Percentiles rank a stretch among this genome's conserved stretches.
phyloP scores from a whole-genome alignment of 2,329 filamentous ascomycete genomes.

The Cercospora zeina region DNA sequence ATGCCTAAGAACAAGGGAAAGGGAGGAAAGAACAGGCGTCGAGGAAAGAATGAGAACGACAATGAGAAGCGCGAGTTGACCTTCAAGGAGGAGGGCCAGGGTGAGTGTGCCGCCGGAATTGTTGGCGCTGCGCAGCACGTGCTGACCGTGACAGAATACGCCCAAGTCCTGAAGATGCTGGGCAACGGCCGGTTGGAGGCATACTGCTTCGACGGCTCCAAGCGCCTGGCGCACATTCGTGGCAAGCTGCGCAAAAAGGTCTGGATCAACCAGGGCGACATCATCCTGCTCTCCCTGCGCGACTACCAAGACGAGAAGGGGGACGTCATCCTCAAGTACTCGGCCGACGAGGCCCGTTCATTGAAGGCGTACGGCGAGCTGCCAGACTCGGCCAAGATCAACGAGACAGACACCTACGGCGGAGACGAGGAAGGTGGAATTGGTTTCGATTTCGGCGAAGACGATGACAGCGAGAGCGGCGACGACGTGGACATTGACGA shows the following conservation, averaged over 20 bases:
- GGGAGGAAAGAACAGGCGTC: slow-evolving; percentile 96
- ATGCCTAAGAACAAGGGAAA: slow-evolving; percentile 99
- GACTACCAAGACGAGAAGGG: slow-evolving; percentile 95
- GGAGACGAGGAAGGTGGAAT: slow-evolving; percentile 92
- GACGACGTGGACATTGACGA: slow-evolving; percentile 95
- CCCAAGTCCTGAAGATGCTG: slow-evolving; percentile 91
- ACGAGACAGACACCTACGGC: slow-evolving; percentile 94
- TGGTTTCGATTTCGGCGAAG: slow-evolving; percentile 99
- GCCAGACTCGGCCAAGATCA: slow-evolving; percentile 98
- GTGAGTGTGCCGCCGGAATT: slow-evolving; percentile 44
- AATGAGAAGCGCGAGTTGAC: slow-evolving; percentile 98
- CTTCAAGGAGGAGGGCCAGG: slow-evolving; percentile 98
- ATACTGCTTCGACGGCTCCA: slow-evolving; percentile 90
- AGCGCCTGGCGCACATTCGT: slow-evolving; percentile 80
- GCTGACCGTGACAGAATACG: slow-evolving; percentile 59
- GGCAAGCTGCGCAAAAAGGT: slow-evolving; percentile 99
- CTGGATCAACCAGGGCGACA: slow-evolving; percentile 98
- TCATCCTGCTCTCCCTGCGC: slow-evolving; percentile 82
- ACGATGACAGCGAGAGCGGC: slow-evolving; percentile 61
- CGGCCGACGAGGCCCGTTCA: slow-evolving; percentile 87
- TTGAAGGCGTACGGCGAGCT: slow-evolving; percentile 97
- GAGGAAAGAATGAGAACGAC: slow-evolving; percentile 85
- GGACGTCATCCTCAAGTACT: slow-evolving; percentile 93
- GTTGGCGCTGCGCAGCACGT: background rate
- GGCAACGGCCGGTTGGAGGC: slow-evolving; percentile 93